A percentile compares a stretch with the other conserved stretches of the same genome.
phyloP scores from a whole-genome alignment of 2,329 filamentous ascomycete species.

The Drechslerella coelobrocha region DNA sequence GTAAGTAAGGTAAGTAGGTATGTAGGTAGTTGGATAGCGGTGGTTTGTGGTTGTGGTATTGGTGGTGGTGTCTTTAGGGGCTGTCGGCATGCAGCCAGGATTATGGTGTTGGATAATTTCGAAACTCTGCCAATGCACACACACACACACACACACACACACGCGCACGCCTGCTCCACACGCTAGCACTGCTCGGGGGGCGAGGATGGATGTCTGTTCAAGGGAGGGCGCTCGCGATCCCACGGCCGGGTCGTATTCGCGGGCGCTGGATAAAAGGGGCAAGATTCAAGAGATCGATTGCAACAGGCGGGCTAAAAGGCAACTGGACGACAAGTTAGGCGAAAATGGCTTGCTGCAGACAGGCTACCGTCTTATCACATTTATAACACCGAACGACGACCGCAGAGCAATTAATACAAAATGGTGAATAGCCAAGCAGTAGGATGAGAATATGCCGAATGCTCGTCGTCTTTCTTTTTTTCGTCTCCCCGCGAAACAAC shows the following conservation, averaged over 20 bases:
- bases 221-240: slow-evolving; percentile 42
- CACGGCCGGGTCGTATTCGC: slow-evolving; percentile 17
- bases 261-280: slow-evolving; percentile 41
- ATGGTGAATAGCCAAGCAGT: neutral
- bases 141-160: no score
- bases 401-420: neutral
- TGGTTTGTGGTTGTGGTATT: no score
- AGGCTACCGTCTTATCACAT: slow-evolving; percentile 2
- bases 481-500: no score
- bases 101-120: no score
- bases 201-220: neutral
- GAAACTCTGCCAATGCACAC: no score
- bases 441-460: neutral
- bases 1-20: no score
- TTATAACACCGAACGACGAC: neutral
- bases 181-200: no score
- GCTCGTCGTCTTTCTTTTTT: no score
- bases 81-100: no score
- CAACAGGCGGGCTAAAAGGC: neutral
- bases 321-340: neutral
- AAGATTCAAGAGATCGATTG: slow-evolving; percentile 5
- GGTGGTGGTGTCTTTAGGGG: no score
- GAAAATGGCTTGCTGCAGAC: slow-evolving; percentile 11
- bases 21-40: no score
- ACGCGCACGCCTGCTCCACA: no score